phyloP scores from a whole-genome alignment of 306 rosid genomes.

The Acmispon strigosus region DNA sequence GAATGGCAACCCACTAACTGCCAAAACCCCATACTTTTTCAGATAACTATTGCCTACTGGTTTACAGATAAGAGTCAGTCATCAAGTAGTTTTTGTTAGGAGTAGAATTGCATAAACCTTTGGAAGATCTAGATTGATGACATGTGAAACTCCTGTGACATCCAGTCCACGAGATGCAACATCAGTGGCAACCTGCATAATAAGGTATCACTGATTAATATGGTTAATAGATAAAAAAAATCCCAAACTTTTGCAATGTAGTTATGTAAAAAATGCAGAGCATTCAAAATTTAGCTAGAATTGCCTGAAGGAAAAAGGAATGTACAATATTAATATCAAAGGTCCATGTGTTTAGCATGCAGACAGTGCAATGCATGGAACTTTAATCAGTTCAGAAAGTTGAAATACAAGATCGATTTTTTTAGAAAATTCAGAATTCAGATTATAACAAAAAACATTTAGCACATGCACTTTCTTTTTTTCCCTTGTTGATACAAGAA shows the following conservation, averaged over 20 bases:
- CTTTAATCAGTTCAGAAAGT: background rate
- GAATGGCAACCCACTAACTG: constrained; percentile 23
- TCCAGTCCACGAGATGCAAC: constrained; percentile 94
- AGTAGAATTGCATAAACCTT: constrained; percentile 39
- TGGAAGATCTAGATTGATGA: constrained; percentile 86
- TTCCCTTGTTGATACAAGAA: background rate
- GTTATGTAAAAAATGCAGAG: background rate
- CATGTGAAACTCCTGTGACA: constrained; percentile 88
- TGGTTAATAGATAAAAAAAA: background rate
- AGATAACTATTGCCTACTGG: constrained; percentile 7
- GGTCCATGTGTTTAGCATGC: background rate
- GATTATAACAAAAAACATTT: background rate
- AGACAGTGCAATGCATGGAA: constrained; percentile 11
- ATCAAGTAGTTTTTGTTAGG: background rate
- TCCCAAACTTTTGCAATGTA: background rate
- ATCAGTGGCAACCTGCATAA: constrained; percentile 78
- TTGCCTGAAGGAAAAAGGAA: background rate
- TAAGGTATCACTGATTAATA: constrained; percentile 9
- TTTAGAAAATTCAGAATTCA: background rate
- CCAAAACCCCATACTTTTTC: constrained; percentile 8
- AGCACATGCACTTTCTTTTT: background rate
- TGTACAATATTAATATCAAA: background rate
- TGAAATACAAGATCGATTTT: background rate
- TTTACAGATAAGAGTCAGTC: constrained; percentile 14
- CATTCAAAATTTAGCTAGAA: constrained; percentile 5